Conservation (phyloP, 306 rosid species). For the Trifolium dubium region DNA sequence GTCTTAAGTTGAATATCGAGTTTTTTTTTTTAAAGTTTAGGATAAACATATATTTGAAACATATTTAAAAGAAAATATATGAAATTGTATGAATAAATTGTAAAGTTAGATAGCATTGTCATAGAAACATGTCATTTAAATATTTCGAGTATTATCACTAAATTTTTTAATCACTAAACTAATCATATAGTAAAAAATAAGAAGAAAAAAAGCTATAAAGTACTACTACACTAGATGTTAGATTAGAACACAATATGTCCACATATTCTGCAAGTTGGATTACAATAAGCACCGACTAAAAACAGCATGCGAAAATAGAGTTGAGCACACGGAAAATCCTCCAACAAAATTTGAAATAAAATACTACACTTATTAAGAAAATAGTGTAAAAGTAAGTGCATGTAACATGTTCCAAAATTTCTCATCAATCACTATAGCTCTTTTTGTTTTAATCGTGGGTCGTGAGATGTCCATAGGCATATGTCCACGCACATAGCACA, state of each 20-base stretch:
- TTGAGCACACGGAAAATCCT: conserved; percentile 45
- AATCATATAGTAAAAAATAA: background rate
- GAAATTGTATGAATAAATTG: too few relatives aligned
- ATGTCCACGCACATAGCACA: conserved; percentile 31
- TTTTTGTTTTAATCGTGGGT: background rate
- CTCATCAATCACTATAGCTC: background rate
- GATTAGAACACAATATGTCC: conserved; percentile 25
- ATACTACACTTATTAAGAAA: background rate
- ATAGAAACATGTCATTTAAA: too few relatives aligned
- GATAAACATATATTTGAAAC: too few relatives aligned
- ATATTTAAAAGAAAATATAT: too few relatives aligned
- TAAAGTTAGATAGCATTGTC: too few relatives aligned
- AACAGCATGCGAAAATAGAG: conserved; percentile 46
- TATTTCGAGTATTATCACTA: background rate
- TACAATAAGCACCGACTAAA: conserved; percentile 27
- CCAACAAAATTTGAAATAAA: background rate
- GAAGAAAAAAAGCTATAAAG: background rate
- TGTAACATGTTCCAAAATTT: background rate
- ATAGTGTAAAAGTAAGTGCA: background rate
- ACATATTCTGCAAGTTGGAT: conserved; percentile 43
- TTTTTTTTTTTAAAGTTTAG: too few relatives aligned
- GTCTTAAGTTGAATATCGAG: too few relatives aligned
- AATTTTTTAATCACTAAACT: background rate
- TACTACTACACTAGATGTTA: too few relatives aligned
- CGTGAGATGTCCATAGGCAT: conserved; percentile 10